Base-by-base conservation (phyloP, 129 eudicot species). In the Flaveria linearis region DNA sequence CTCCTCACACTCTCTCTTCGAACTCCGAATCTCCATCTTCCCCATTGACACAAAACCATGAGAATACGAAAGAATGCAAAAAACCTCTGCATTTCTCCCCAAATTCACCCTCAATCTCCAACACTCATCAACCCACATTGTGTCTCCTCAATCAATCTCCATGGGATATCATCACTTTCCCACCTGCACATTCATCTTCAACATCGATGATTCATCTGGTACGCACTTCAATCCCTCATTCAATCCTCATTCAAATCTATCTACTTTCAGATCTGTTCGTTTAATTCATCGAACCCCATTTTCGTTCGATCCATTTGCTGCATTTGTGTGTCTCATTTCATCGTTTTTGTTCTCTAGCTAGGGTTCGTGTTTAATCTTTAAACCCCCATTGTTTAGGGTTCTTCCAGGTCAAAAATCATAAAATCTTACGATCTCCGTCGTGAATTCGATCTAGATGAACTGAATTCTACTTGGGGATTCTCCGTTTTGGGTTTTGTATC, bases 131-230 rank as follows among this genome's bases (percentile, higher is more conserved):
- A 56, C 25, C 82, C 47, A 82, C 63, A 22, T 68, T 80, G 15
- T 89, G 94, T 18, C 88, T 84, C 73, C 90, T 88, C 61, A 88
- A 88, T 53, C 94, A 87, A 45, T 86, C 91, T 58, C 94, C 91
- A 52, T 89, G 94, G 94, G 94, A 89, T 76, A 85, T 86, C 69
- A 78, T 85, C 68, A 72, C 79, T 42, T 86, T 83, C 77, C 82
- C 90, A 30, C 64, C 81, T 12, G 16, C 74, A 30, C 70, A 69
- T 71, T 85, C 84, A 30, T 68, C 81, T 65, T 76, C 84, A 22
- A 66, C 80, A 53, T 73, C 82, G 0, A 61, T 72, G 0, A 61
- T 72, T 39, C 68, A 60, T 16, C 88, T 76, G 88, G 86, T 80
- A 73, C 4, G 51, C 7, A 33, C 73, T 53, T 62, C 47, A 70